phyloP scores from a whole-genome alignment of 2,329 filamentous ascomycete species.

The Apiospora sp. region DNA sequence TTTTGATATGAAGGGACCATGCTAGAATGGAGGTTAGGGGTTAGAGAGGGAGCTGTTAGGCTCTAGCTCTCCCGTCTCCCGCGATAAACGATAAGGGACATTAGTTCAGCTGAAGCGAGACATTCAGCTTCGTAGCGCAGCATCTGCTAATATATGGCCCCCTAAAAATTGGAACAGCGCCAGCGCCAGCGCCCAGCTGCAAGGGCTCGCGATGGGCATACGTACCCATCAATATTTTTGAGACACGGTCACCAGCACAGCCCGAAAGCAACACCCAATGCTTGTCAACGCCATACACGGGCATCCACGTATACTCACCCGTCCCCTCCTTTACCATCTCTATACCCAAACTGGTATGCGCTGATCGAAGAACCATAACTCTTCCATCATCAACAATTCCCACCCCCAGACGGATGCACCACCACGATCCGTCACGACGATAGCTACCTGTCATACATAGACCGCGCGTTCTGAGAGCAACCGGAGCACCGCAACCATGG shows the following conservation, averaged over 20 bases:
- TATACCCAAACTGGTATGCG: background rate
- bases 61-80: conserved; percentile 11
- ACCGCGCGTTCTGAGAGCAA: background rate
- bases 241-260: conserved; percentile 14
- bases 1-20: background rate
- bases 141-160: background rate
- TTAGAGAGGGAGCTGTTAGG: background rate
- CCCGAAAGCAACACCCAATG: background rate
- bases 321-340: background rate
- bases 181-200: background rate
- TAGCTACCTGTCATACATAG: background rate
- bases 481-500: conserved; percentile 64
- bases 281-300: conserved; percentile 1
- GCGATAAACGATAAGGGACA: conserved; percentile 6
- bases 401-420: background rate
- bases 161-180: conserved; percentile 1
- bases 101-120: conserved; percentile 3
- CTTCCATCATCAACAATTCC: background rate
- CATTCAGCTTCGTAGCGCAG: conserved; percentile 1
- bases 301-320: background rate
- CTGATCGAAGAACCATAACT: background rate
- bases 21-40: background rate
- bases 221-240: conserved; percentile 9
- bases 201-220: background rate
- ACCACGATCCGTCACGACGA: background rate